phyloP scores from a whole-genome alignment of 495 filamentous ascomycete species.

The Xylaria scruposa region DNA sequence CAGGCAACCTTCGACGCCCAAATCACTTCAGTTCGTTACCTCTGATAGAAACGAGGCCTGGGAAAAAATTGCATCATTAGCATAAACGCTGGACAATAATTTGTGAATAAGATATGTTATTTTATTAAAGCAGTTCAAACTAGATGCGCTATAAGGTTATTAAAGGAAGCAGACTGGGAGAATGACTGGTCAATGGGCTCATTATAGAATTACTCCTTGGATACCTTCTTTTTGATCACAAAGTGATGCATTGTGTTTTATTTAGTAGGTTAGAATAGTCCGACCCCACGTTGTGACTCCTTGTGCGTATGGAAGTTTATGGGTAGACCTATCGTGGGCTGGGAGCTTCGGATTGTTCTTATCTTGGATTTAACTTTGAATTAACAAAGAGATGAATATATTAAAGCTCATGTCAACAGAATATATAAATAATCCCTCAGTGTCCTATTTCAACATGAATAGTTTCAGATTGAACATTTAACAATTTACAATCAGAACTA shows the following conservation, averaged over 20 bases:
- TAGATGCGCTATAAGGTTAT: not conserved
- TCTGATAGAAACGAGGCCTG: not conserved
- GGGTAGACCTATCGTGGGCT: not conserved
- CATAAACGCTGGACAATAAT: not conserved
- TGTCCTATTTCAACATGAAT: too few species aligned
- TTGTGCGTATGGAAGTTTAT: not conserved
- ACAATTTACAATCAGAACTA: too few species aligned
- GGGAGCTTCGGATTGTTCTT: not conserved
- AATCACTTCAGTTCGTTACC: not conserved
- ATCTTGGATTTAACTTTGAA: not conserved
- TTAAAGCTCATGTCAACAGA: too few species aligned
- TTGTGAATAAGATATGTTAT: not conserved
- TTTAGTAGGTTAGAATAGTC: not conserved
- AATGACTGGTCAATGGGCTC: not conserved
- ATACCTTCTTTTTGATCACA: not conserved
- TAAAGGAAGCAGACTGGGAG: not conserved
- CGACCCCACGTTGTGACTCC: not conserved
- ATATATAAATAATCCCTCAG: too few species aligned
- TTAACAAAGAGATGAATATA: not conserved
- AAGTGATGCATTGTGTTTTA: not conserved
- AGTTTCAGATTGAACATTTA: too few species aligned
- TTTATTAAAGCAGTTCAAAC: not conserved
- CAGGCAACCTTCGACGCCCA: constrained; percentile 8
- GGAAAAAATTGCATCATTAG: not conserved
- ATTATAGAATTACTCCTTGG: not conserved